These are phyloP conservation scores for Apodospora peruviana DNA, from an alignment of 495 filamentous ascomycete genomes.

Conservation along the genomic window DNA sequence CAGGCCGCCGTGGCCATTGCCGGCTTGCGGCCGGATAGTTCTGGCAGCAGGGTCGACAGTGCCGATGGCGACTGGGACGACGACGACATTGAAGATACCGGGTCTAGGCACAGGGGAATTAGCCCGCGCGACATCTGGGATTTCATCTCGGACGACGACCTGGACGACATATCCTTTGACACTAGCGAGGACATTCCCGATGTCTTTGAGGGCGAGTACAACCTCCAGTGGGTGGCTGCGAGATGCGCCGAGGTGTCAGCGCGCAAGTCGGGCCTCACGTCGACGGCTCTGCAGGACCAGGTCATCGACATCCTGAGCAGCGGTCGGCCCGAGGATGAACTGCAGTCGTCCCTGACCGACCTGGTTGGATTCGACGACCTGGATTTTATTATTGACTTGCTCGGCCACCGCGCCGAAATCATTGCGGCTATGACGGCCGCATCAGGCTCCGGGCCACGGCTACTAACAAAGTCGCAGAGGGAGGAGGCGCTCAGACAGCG, in stretches of 20 bases:
- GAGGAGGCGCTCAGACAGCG: conserved; percentile 66
- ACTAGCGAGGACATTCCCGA: conserved; percentile 31
- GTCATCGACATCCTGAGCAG: conserved; percentile 62
- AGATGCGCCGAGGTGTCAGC: conserved; percentile 57
- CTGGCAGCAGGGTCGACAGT: conserved; percentile 5
- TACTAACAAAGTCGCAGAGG: conserved; percentile 71
- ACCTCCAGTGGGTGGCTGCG: conserved; percentile 55
- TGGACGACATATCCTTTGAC: conserved; percentile 44
- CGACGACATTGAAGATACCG: conserved; percentile 54
- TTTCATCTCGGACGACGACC: conserved; percentile 67
- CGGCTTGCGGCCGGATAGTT: conserved; percentile 7
- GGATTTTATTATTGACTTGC: conserved; percentile 80
- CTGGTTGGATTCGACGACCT: conserved; percentile 88
- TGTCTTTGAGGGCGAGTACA: conserved; percentile 28
- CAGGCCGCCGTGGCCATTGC: conserved; percentile 37
- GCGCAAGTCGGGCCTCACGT: conserved; percentile 56
- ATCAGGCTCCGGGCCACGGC: conserved; percentile 39
- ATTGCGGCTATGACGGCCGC: conserved; percentile 22
- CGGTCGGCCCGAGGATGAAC: conserved; percentile 66
- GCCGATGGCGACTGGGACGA: conserved; percentile 24
- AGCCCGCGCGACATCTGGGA: conserved; percentile 85
- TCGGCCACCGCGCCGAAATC: conserved; percentile 66
- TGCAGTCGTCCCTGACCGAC: conserved; percentile 87
- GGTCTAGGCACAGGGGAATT: conserved; percentile 51
- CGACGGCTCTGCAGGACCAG: conserved; percentile 60